Conservation (phyloP, 306 rosid species). For the Mimosa bimucronata region DNA sequence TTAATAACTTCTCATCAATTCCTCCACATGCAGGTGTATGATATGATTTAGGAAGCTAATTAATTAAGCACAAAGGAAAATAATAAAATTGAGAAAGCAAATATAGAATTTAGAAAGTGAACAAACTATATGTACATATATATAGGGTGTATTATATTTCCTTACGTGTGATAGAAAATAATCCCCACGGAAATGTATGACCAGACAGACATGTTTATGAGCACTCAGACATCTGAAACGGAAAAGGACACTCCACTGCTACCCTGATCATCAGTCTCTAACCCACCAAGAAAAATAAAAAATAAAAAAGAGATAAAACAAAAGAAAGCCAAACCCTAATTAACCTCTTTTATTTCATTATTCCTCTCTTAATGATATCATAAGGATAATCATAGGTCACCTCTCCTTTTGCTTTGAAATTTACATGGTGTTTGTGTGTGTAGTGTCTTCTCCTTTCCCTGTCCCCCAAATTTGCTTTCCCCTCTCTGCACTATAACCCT, state of each 20-base stretch:
- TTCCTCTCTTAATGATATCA: neutral
- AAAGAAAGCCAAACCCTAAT: conserved; percentile 21
- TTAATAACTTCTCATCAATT: neutral
- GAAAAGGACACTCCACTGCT: conserved; percentile 88
- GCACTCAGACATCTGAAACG: conserved; percentile 57
- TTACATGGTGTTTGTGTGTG: neutral
- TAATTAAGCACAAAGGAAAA: neutral
- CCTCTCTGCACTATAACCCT: conserved; percentile 7
- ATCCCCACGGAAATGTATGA: conserved; percentile 60
- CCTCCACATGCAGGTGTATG: neutral
- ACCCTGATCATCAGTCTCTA: conserved; percentile 42
- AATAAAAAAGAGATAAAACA: neutral
- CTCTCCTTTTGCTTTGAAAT: conserved; percentile 10
- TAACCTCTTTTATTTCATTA: conserved; percentile 39
- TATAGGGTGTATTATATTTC: neutral
- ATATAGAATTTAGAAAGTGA: conserved; percentile 22
- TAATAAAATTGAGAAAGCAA: neutral
- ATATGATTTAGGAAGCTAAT: neutral
- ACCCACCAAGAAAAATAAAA: neutral
- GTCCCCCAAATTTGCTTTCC: conserved; percentile 17
- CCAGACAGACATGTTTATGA: conserved; percentile 38
- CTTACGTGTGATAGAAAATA: conserved; percentile 34
- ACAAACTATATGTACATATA: neutral
- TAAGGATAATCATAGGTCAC: neutral
- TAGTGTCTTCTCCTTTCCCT: neutral